Percentiles rank a stretch among this genome's conserved stretches.
These are phyloP conservation scores for Eutrema japonicum DNA, from an alignment of 345 rosid genomes.

Conservation along the genomic window DNA sequence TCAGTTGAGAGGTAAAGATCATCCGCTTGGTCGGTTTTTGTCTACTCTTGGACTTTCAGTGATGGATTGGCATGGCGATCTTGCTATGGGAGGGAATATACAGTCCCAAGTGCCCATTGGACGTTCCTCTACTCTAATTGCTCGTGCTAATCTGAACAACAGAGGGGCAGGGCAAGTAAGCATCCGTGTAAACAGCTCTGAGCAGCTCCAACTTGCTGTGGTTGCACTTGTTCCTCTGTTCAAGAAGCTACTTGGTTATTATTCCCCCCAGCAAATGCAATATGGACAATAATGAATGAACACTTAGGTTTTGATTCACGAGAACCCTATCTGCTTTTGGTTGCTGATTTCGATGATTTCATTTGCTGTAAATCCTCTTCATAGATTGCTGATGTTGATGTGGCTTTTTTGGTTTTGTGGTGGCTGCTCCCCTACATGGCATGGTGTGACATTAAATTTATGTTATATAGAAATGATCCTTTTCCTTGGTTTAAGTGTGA, in stretches of 20 bases:
- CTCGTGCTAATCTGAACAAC: slow-evolving; percentile 88
- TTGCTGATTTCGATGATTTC: not conserved
- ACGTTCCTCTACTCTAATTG: slow-evolving; percentile 68
- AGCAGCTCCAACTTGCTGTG: slow-evolving; percentile 87
- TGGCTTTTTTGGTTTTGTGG: not conserved
- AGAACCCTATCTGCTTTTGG: slow-evolving; percentile 8
- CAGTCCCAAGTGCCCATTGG: slow-evolving; percentile 90
- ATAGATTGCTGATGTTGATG: slow-evolving; percentile 10
- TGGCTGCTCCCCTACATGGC: no score
- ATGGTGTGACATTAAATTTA: no score
- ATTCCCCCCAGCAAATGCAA: slow-evolving; percentile 55
- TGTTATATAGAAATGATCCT: no score
- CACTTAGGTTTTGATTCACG: slow-evolving; percentile 37
- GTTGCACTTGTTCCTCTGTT: slow-evolving; percentile 71
- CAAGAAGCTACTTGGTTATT: slow-evolving; percentile 63
- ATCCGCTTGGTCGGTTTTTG: slow-evolving; percentile 74
- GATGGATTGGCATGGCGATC: slow-evolving; percentile 99
- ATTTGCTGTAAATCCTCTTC: not conserved
- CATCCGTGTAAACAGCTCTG: slow-evolving; percentile 75
- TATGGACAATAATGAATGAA: slow-evolving; percentile 69
- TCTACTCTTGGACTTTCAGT: slow-evolving; percentile 83
- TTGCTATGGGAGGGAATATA: slow-evolving; percentile 85
- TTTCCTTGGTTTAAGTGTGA: no score
- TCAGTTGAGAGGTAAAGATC: slow-evolving; percentile 79
- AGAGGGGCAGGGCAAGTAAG: slow-evolving; percentile 93